A percentile compares a stretch with the other conserved stretches of the same genome.
Conservation (phyloP, 2,329 filamentous ascomycete species). For the Microdochium nivale region DNA sequence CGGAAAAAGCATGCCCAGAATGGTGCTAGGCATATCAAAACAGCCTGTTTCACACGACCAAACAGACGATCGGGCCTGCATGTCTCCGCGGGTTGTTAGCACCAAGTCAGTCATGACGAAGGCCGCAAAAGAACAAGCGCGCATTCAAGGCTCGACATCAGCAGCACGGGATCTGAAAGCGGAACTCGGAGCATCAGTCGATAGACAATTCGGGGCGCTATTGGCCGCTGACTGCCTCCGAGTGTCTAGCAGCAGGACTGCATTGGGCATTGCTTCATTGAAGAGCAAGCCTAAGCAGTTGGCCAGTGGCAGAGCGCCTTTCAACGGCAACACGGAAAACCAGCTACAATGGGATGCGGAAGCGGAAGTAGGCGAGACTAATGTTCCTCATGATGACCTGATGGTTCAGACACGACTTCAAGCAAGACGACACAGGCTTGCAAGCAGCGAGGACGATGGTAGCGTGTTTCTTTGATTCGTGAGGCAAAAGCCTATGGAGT, state of each 20-base stretch:
- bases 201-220: slow-evolving; percentile 19
- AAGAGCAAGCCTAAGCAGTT: background rate
- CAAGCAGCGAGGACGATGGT: background rate
- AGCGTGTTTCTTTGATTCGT: background rate
- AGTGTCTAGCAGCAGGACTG: background rate
- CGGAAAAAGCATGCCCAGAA: background rate
- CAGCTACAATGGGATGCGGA: background rate
- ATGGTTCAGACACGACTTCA: background rate
- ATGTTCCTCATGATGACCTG: too few relatives aligned
- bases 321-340: background rate
- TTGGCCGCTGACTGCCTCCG: background rate
- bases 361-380: background rate
- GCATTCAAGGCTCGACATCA: background rate
- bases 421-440: background rate
- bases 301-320: background rate
- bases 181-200: slow-evolving; percentile 13
- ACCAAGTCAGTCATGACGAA: background rate
- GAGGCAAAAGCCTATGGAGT: too few relatives aligned
- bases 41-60: background rate
- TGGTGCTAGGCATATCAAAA: background rate
- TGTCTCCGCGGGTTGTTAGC: background rate
- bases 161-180: slow-evolving; percentile 4
- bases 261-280: background rate
- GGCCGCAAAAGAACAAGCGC: background rate
- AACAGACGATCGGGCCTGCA: background rate